Evolutionary conservation across 257 asterid species (phyloP).

Genomic region (Solanum clarkiae): DNA sequence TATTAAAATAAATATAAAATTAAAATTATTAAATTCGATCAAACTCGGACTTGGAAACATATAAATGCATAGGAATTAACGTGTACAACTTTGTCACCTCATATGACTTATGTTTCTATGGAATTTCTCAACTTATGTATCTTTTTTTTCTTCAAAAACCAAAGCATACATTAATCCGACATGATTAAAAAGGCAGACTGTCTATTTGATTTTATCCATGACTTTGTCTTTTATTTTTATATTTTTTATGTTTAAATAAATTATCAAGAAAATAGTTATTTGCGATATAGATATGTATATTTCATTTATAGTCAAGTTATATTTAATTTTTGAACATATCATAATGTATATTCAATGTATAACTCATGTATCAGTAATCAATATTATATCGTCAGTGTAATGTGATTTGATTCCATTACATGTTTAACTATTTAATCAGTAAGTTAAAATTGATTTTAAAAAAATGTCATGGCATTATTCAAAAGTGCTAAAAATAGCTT

Average conservation of each 20-base stretch:
- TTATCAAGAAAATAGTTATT: too few relatives aligned
- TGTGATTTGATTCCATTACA: too few relatives aligned
- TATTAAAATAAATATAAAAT: not conserved
- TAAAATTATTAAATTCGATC: not conserved
- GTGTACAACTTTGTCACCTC: constrained; percentile 7
- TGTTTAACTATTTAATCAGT: too few relatives aligned
- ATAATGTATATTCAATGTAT: too few relatives aligned
- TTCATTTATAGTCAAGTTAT: too few relatives aligned
- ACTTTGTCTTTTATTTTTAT: constrained; percentile 6
- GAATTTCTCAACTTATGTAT: not conserved
- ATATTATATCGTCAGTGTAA: too few relatives aligned
- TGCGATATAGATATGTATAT: too few relatives aligned
- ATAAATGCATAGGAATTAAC: constrained; percentile 12
- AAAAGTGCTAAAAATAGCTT: too few relatives aligned
- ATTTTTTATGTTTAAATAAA: not conserved
- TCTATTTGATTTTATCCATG: constrained; percentile 16
- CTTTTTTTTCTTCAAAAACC: not conserved
- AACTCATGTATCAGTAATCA: too few relatives aligned
- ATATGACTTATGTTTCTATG: not conserved
- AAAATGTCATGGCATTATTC: too few relatives aligned
- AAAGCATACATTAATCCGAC: not conserved
- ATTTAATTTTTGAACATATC: too few relatives aligned
- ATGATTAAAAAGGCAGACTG: not conserved
- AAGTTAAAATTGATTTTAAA: too few relatives aligned
- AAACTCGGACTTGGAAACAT: not conserved